Conservation (phyloP, 1,139 yeast genomes). For the Pichia sorboxylosa region DNA sequence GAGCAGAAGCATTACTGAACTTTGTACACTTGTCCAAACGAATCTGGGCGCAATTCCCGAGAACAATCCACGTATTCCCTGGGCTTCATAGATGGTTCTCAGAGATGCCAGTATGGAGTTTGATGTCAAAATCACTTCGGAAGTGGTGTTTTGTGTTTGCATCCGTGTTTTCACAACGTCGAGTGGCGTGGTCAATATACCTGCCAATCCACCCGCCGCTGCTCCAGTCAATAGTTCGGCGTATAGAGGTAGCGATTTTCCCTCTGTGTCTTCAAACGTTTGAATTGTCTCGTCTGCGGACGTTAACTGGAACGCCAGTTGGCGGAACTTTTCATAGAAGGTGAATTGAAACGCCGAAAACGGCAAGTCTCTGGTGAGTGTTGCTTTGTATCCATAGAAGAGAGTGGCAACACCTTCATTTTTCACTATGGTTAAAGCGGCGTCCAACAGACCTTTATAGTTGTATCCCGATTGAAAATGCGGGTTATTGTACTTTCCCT, state of each 20-base stretch:
- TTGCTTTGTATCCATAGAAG: constrained; percentile 87
- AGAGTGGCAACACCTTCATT: constrained; percentile 68
- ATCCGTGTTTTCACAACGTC: constrained; percentile 92
- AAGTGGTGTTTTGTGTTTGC: constrained; percentile 50
- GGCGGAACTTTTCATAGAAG: constrained; percentile 78
- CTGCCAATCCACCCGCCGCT: constrained; percentile 93
- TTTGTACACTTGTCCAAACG: constrained; percentile 93
- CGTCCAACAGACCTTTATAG: constrained; percentile 60
- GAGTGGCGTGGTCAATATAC: constrained; percentile 45
- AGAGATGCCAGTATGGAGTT: constrained; percentile 56
- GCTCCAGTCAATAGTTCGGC: constrained; percentile 82
- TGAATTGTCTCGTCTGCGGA: constrained; percentile 1
- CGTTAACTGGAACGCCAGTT: constrained; percentile 38
- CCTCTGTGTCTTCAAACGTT: constrained; percentile 4
- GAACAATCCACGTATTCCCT: constrained; percentile 73
- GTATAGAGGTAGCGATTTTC: constrained; percentile 37
- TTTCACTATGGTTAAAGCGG: constrained; percentile 48
- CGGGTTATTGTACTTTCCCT: constrained; percentile 77
- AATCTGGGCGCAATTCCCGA: constrained; percentile 94
- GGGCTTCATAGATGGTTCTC: constrained; percentile 52
- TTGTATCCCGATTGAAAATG: constrained; percentile 77
- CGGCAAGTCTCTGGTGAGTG: constrained; percentile 82
- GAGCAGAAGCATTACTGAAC: constrained; percentile 83
- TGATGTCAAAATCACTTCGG: constrained; percentile 26
- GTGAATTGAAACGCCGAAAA: constrained; percentile 94